Evolutionary conservation across 768 basidiomycete genomes (phyloP).

Genomic region (Tulasnella sp.): DNA sequence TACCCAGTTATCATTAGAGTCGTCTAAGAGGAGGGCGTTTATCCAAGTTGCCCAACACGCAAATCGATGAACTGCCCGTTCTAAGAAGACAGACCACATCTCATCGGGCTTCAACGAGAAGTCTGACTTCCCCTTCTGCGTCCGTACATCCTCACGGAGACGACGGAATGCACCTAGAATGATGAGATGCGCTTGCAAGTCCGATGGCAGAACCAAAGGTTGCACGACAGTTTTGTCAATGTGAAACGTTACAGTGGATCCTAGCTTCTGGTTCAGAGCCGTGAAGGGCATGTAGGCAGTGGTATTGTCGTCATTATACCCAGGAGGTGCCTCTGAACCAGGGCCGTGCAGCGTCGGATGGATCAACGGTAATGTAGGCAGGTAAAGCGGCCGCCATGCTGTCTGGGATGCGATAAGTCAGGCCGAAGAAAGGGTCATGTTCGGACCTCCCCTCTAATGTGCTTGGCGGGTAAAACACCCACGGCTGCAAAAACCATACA

Average conservation of each 20-base stretch:
- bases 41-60: conserved; percentile 3
- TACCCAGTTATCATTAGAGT: neutral
- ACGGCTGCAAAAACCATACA: no score
- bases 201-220: conserved; percentile 16
- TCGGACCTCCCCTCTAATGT: no score
- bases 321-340: no score
- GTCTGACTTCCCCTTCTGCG: neutral
- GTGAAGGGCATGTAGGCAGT: no score
- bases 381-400: no score
- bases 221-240: neutral
- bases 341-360: no score
- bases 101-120: neutral
- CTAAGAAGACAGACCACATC: conserved; percentile 3
- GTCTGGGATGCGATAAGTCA: no score
- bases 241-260: neutral
- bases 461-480: no score
- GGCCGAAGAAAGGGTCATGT: no score
- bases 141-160: conserved; percentile 1
- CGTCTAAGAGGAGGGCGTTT: neutral
- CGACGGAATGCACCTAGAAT: conserved; percentile 17
- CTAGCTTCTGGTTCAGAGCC: no score
- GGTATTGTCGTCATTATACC: no score
- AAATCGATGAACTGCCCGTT: conserved; percentile 17
- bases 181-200: conserved; percentile 14
- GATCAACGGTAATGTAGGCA: no score